Conservation (phyloP, 2,329 filamentous ascomycete genomes). For the Cladosporium phlei region DNA sequence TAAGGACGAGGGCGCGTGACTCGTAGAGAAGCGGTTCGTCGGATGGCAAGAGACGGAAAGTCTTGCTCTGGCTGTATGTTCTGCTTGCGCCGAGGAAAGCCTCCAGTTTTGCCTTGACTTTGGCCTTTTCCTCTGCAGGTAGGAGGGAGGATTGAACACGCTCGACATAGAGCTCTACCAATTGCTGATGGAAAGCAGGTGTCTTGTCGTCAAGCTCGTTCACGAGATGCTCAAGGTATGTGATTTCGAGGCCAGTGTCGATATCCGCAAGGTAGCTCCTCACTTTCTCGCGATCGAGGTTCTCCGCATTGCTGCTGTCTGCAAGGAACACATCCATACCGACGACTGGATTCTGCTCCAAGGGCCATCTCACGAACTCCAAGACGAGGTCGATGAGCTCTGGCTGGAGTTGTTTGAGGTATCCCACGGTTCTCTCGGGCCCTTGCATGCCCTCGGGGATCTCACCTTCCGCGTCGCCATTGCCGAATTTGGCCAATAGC, state of each 20-base stretch:
- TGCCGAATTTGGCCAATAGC: slow-evolving; percentile 75
- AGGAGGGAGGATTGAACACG: slow-evolving; percentile 42
- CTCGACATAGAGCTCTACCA: slow-evolving; percentile 68
- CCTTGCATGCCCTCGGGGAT: slow-evolving; percentile 62
- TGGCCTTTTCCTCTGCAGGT: slow-evolving; percentile 29
- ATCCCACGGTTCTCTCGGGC: slow-evolving; percentile 76
- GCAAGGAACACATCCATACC: slow-evolving; percentile 92
- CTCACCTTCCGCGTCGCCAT: slow-evolving; percentile 43
- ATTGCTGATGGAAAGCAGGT: slow-evolving; percentile 78
- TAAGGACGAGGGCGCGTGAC: slow-evolving; percentile 81
- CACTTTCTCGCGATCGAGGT: slow-evolving; percentile 71
- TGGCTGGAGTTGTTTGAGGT: slow-evolving; percentile 82
- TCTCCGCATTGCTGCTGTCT: slow-evolving; percentile 93
- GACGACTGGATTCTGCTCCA: slow-evolving; percentile 64
- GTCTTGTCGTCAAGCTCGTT: slow-evolving; percentile 78
- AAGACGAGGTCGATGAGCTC: slow-evolving; percentile 87
- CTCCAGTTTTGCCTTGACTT: slow-evolving; percentile 57
- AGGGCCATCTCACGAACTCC: slow-evolving; percentile 85
- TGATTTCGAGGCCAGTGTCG: slow-evolving; percentile 66
- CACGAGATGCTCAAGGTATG: slow-evolving; percentile 87
- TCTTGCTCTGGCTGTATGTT: slow-evolving; percentile 64
- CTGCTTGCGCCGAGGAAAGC: slow-evolving; percentile 69
- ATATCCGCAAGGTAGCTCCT: slow-evolving; percentile 68
- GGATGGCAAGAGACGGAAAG: slow-evolving; percentile 70
- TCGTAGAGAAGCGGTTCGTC: slow-evolving; percentile 85